These are phyloP conservation scores for Aspergillus bertholletiae DNA, from an alignment of 495 filamentous ascomycete species.

Conservation along the genomic window DNA sequence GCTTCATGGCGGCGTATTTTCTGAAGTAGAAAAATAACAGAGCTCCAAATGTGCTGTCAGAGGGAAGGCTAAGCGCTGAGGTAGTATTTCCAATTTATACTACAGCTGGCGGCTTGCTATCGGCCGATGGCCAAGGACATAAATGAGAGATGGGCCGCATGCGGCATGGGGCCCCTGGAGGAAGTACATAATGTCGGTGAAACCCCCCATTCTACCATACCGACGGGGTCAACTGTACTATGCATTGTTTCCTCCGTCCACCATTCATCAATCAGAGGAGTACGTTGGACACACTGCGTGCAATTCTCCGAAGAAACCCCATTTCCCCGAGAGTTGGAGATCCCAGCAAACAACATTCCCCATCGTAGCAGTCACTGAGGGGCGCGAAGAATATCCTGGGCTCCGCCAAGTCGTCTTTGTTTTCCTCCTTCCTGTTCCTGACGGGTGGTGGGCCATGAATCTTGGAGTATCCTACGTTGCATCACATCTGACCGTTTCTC, in stretches of 20 bases:
- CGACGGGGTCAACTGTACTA: neutral
- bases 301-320: neutral
- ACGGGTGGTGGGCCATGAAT: neutral
- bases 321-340: neutral
- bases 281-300: neutral
- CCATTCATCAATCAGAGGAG: neutral
- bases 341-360: neutral
- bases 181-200: neutral
- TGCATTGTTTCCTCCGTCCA: neutral
- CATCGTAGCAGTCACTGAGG: neutral
- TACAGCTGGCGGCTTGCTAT: too few species aligned
- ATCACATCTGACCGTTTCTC: neutral
- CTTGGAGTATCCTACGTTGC: neutral
- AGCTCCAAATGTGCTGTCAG: neutral
- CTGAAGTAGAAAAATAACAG: too few species aligned
- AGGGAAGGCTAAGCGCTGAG: neutral
- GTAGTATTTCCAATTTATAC: too few species aligned
- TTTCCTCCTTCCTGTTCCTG: neutral
- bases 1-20: conserved; percentile 1
- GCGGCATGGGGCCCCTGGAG: neutral
- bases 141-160: neutral
- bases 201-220: neutral
- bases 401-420: neutral
- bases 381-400: neutral
- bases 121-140: neutral